These are phyloP conservation scores for Dactylonectria macrodidyma DNA, from an alignment of 2,329 filamentous ascomycete genomes.

Conservation along the genomic window DNA sequence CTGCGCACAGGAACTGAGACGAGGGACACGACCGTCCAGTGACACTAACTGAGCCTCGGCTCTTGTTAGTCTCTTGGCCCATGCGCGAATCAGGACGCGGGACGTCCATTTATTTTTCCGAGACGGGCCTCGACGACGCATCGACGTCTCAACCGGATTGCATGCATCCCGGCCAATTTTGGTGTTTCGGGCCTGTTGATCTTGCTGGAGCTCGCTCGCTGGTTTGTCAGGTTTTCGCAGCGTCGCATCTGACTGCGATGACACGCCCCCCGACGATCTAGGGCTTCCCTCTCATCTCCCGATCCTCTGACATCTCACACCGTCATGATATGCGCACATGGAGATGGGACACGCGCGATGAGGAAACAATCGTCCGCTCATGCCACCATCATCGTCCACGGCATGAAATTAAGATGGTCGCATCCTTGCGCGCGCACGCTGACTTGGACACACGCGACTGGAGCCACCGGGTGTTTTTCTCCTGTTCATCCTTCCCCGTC, in stretches of 20 bases:
- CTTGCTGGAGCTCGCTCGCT: neutral
- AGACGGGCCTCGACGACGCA: slow-evolving; percentile 7
- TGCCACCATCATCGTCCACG: slow-evolving; percentile 5
- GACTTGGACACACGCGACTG: slow-evolving; percentile 39
- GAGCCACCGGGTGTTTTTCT: slow-evolving; percentile 26
- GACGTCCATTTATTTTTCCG: slow-evolving; percentile 6
- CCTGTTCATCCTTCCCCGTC: neutral
- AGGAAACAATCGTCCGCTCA: neutral
- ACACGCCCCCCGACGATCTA: neutral
- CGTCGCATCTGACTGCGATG: slow-evolving; percentile 9
- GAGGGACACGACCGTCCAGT: slow-evolving; percentile 4
- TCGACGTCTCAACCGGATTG: too few species aligned
- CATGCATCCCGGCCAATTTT: neutral
- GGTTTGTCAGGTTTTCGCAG: neutral
- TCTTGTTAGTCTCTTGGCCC: too few species aligned
- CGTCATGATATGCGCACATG: neutral
- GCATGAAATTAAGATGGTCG: slow-evolving; percentile 30
- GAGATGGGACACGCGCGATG: neutral
- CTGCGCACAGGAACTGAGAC: neutral
- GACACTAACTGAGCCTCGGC: too few species aligned
- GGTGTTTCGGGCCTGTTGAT: slow-evolving; percentile 1
- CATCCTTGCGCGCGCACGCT: slow-evolving; percentile 18
- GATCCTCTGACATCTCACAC: neutral
- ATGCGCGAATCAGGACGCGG: slow-evolving; percentile 13
- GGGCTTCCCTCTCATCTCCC: neutral